Conservation (phyloP, 192 early-diverging fungal genomes). For the Bifiguratus adelaidae region DNA sequence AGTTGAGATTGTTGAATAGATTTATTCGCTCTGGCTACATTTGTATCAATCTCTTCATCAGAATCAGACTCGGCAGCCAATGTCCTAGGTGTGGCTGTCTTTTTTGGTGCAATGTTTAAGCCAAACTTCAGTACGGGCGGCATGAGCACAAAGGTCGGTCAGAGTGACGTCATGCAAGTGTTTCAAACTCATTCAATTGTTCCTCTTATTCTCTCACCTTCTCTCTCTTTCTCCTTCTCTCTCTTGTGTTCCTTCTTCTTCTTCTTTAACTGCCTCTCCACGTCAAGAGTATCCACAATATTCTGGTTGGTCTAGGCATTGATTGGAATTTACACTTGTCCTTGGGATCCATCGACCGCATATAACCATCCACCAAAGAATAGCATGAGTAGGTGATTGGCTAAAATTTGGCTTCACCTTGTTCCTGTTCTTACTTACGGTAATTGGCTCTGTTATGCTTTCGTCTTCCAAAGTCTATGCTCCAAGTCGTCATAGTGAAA, state of each 20-base stretch:
- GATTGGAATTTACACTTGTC: no score
- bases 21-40: constrained; percentile 3
- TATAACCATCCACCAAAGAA: no score
- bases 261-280: background rate
- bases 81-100: background rate
- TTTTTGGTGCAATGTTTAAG: constrained; percentile 5
- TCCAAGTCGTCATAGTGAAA: no score
- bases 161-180: background rate
- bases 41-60: background rate
- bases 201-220: background rate
- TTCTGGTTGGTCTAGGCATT: background rate
- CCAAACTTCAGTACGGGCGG: constrained; percentile 11
- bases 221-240: background rate
- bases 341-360: no score
- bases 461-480: no score
- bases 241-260: background rate
- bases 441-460: no score
- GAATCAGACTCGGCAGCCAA: constrained; percentile 8
- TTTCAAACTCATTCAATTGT: background rate
- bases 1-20: constrained; percentile 5
- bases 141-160: no score
- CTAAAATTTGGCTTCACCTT: no score
- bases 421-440: no score
- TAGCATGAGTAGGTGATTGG: no score
- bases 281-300: background rate